Conservation (phyloP, 2,329 filamentous ascomycete species). For the Epichloe typhina region DNA sequence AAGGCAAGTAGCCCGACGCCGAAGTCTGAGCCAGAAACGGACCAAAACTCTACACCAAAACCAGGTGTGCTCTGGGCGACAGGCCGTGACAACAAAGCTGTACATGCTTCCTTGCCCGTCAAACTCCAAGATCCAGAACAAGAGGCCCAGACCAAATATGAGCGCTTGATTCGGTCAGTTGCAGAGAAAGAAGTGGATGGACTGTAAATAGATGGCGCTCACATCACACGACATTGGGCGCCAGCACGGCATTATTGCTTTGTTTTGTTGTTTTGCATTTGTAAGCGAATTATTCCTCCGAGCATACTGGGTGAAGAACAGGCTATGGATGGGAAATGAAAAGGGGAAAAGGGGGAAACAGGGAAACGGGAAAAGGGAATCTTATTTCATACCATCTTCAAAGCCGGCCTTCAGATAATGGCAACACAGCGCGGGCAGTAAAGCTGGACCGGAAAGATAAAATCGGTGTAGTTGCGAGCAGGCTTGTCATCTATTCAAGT, state of each 20-base stretch:
- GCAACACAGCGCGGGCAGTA: background rate
- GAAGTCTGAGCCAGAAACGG: conserved; percentile 15
- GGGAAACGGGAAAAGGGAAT: too few species aligned
- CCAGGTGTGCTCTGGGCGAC: conserved; percentile 25
- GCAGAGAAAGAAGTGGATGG: conserved; percentile 20
- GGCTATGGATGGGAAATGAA: background rate
- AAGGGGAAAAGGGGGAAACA: too few species aligned
- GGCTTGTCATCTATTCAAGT: background rate
- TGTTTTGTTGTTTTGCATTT: background rate
- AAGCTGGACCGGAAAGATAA: background rate
- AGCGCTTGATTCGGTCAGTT: conserved; percentile 24
- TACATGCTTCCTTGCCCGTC: conserved; percentile 7
- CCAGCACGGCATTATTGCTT: background rate
- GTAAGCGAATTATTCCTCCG: background rate
- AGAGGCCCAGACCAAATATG: conserved; percentile 22
- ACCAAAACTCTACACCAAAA: conserved; percentile 12
- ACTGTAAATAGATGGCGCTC: conserved; percentile 4
- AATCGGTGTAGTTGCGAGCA: background rate
- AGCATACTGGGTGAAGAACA: background rate
- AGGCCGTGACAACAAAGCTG: conserved; percentile 5
- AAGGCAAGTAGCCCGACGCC: conserved; percentile 19
- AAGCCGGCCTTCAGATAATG: background rate
- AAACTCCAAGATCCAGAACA: conserved; percentile 22
- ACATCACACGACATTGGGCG: too few species aligned
- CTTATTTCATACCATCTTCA: too few species aligned